phyloP scores from a whole-genome alignment of 2,329 filamentous ascomycete species.

The Nemania bipapillata region DNA sequence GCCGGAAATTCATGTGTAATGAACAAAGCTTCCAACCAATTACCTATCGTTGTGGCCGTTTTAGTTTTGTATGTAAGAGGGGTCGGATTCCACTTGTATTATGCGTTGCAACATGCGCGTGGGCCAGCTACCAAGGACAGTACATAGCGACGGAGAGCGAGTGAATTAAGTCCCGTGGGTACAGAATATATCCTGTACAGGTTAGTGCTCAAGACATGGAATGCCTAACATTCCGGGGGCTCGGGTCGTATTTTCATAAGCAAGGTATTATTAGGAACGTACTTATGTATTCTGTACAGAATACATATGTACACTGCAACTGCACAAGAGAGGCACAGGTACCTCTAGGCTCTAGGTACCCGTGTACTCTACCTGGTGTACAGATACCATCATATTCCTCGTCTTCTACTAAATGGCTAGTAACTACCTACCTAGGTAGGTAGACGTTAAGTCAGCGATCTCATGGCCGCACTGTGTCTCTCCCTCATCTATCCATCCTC shows the following conservation, averaged over 20 bases:
- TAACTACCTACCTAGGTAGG: neutral
- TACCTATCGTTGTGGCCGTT: neutral
- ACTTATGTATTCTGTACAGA: slow-evolving; percentile 7
- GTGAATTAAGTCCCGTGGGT: slow-evolving; percentile 14
- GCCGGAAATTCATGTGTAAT: neutral
- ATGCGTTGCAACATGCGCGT: slow-evolving; percentile 11
- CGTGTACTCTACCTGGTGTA: neutral
- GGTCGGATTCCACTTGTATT: slow-evolving; percentile 18
- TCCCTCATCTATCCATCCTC: neutral
- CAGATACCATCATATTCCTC: slow-evolving; percentile 6
- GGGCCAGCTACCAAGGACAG: slow-evolving; percentile 28
- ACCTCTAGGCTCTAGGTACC: neutral
- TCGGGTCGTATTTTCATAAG: slow-evolving; percentile 3
- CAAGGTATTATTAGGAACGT: too few relatives aligned
- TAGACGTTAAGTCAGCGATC: slow-evolving; percentile 9
- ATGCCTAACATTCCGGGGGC: slow-evolving; percentile 10
- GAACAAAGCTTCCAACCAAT: neutral
- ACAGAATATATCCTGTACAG: neutral
- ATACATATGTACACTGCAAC: neutral
- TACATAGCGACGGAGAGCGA: slow-evolving; percentile 30
- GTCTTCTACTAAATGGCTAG: too few relatives aligned
- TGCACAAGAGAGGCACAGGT: too few relatives aligned
- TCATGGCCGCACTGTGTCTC: slow-evolving; percentile 17
- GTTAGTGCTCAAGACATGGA: slow-evolving; percentile 14
- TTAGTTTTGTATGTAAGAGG: slow-evolving; percentile 4